These are phyloP conservation scores for Citeromyces nyonsensis DNA, from an alignment of 805 yeast species.

Conservation along the genomic window DNA sequence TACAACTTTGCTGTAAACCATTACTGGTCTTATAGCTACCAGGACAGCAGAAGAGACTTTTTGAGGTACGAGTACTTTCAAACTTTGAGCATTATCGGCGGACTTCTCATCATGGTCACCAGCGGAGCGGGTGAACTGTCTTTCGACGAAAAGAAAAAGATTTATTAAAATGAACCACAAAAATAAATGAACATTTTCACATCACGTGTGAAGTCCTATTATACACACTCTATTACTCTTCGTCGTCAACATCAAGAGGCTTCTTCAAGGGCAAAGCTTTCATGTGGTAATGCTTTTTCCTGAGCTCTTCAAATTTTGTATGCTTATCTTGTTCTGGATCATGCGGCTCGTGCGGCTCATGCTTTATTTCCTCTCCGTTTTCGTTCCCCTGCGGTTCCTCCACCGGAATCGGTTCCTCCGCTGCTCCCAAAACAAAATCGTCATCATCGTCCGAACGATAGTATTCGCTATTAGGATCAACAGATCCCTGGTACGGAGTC, in stretches of 20 bases:
- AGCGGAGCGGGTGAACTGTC: slow-evolving; percentile 95
- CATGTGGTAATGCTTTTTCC: slow-evolving; percentile 66
- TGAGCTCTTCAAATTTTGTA: slow-evolving; percentile 54
- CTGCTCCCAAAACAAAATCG: slow-evolving; percentile 41
- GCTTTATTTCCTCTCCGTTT: slow-evolving; percentile 23
- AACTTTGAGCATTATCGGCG: slow-evolving; percentile 89
- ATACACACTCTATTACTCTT: slow-evolving; percentile 13
- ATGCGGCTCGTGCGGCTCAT: slow-evolving; percentile 6
- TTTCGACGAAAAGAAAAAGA: slow-evolving; percentile 90
- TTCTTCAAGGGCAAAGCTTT: slow-evolving; percentile 32
- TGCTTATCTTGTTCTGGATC: slow-evolving; percentile 44
- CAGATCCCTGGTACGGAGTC: slow-evolving; percentile 89
- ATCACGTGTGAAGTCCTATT: not conserved
- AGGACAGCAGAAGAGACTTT: slow-evolving; percentile 73
- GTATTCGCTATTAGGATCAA: slow-evolving; percentile 69
- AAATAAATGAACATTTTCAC: not conserved
- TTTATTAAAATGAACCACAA: slow-evolving; percentile 30
- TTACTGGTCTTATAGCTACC: slow-evolving; percentile 68
- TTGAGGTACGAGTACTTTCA: slow-evolving; percentile 89
- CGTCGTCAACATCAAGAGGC: slow-evolving; percentile 18
- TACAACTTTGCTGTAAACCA: slow-evolving; percentile 74
- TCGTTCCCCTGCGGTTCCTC: slow-evolving; percentile 13
- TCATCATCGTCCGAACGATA: slow-evolving; percentile 54
- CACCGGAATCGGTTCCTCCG: slow-evolving; percentile 16
- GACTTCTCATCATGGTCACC: slow-evolving; percentile 75